Evolutionary conservation across 306 rosid genomes (phyloP), one percentile per base, ranked within the genome.

Genomic region (Sphenostylis stenocarpa): DNA sequence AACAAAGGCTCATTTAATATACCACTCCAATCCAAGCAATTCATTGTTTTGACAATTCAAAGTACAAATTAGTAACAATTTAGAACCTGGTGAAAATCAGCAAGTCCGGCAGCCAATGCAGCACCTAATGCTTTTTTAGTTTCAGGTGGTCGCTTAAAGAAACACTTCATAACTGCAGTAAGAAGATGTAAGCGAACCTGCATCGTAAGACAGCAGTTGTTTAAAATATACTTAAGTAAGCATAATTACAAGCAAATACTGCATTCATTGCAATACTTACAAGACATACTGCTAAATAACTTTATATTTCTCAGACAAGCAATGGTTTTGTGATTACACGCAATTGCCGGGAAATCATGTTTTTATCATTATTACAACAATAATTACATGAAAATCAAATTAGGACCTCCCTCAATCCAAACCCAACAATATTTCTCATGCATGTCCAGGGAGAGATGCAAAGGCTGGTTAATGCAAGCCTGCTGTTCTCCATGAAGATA

Each of bases 101-200:
- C 88, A 79, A 92, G 85, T 64, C 98, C 99, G 71, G 97, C 96
- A 70, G 98, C 96, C 85, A 96, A 84, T 63, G 96, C 99, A 84
- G 96, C 98, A 75, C 98, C 98, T 83, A 96, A 86, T 68, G 97
- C 88, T 74, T 86, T 89, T 71, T 88, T 96, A 81, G 98, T 87
- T 90, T 96, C 99, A 7, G 99, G 99, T 10, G 99, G 86, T 85
- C 98, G 93, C 87, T 96, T 96, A 83, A 96, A 96, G 87, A 96
- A 96, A 76, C 99, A 96, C 88, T 96, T 96, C 99, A 92, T 89
- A 20, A 91, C 97, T 63, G 99, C 98, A 63, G 99, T 92, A 73
- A 96, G 97, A 77, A 96, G 94, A 89, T 96, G 99, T 52, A 96
- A 79, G 75, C 97, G 99, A 80, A 96, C 99, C 99, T 96, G 94